These are phyloP conservation scores for Dryadomyces quercivorus DNA, from an alignment of 2,329 filamentous ascomycete species.

Conservation along the genomic window DNA sequence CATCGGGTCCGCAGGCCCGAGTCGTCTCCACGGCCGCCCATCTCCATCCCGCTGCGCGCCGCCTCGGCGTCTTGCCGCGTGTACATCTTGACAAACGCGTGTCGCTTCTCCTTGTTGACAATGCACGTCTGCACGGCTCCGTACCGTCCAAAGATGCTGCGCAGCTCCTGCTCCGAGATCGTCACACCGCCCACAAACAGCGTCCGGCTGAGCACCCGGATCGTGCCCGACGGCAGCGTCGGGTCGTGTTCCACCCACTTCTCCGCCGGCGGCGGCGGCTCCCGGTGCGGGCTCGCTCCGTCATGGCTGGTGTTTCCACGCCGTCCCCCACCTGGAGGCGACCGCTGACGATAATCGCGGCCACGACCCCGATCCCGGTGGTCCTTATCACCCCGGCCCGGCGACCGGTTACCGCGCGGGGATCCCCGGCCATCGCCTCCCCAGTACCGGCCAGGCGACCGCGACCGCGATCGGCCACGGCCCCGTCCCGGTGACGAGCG, in stretches of 20 bases:
- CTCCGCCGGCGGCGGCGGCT: constrained; percentile 20
- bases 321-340: constrained; percentile 46
- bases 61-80: constrained; percentile 71
- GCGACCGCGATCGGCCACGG: constrained; percentile 58
- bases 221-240: constrained; percentile 59
- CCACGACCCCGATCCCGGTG: constrained; percentile 36
- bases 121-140: constrained; percentile 94
- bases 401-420: constrained; percentile 37
- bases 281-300: constrained; percentile 41
- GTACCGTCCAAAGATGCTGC: constrained; percentile 66
- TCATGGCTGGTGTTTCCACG: constrained; percentile 20
- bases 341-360: constrained; percentile 77
- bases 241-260: constrained; percentile 78
- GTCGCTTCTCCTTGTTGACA: constrained; percentile 93
- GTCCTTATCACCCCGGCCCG: constrained; percentile 44
- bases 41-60: constrained; percentile 83
- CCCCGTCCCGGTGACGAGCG: constrained; percentile 49
- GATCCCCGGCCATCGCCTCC: constrained; percentile 42
- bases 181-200: constrained; percentile 94
- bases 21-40: constrained; percentile 49
- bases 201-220: constrained; percentile 90
- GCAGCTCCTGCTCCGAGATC: constrained; percentile 71
- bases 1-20: constrained; percentile 78
- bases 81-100: constrained; percentile 98
- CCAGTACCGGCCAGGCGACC: constrained; percentile 59